phyloP scores from a whole-genome alignment of 345 rosid species.

The Laguncularia racemosa region DNA sequence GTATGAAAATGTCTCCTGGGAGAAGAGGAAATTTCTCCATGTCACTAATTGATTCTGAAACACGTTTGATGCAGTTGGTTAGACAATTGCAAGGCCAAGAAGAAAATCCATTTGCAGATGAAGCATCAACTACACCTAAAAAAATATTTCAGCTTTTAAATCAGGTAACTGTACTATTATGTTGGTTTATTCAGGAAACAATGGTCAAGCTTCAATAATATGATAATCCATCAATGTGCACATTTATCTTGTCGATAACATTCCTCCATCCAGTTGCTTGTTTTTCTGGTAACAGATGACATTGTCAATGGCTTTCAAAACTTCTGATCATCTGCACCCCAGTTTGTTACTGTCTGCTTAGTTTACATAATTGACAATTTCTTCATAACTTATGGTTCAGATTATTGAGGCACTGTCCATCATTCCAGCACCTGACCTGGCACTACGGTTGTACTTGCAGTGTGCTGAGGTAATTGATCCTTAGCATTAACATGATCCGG shows the following conservation, averaged over 20 bases:
- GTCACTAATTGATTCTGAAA: background rate
- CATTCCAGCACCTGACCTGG: constrained; percentile 87
- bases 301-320: no score
- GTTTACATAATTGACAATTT: background rate
- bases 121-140: constrained; percentile 65
- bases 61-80: constrained; percentile 44
- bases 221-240: no score
- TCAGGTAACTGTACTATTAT: constrained; percentile 37
- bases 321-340: no score
- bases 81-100: constrained; percentile 84
- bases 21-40: background rate
- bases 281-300: no score
- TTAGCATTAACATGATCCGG: constrained; percentile 4
- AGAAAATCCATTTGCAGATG: constrained; percentile 93
- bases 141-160: constrained; percentile 88
- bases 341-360: no score
- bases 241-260: no score
- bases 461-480: constrained; percentile 82
- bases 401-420: constrained; percentile 65
- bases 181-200: no score
- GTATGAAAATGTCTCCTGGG: background rate
- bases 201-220: no score
- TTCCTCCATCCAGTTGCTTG: no score
- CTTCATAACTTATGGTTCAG: constrained; percentile 27
- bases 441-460: constrained; percentile 77